Evolutionary conservation across 2,329 filamentous ascomycete species (phyloP).

Genomic region (Gliomastix tumulicola): DNA sequence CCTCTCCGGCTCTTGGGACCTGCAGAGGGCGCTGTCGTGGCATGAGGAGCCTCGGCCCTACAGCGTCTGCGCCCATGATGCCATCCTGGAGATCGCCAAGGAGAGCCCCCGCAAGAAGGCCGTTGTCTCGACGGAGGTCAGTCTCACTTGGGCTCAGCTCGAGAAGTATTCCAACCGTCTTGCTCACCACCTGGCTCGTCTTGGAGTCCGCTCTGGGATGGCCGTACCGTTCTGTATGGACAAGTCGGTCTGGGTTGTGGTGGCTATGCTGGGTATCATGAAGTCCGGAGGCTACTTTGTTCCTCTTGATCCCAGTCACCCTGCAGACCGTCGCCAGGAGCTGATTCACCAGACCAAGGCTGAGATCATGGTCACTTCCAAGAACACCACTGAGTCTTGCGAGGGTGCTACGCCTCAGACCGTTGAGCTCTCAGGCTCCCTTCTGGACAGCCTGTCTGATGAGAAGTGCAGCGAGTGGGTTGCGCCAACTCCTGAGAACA

Average conservation of each 20-base stretch:
- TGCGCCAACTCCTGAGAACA: constrained; percentile 2
- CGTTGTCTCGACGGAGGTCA: background rate
- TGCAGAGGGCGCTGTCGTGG: constrained; percentile 8
- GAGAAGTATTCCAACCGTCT: background rate
- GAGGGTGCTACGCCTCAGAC: background rate
- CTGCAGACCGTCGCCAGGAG: background rate
- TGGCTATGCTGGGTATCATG: constrained; percentile 16
- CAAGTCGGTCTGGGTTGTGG: constrained; percentile 14
- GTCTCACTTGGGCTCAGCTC: background rate
- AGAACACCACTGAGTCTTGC: too few species aligned
- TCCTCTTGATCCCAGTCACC: constrained; percentile 15
- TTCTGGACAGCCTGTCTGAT: background rate
- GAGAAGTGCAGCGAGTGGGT: background rate
- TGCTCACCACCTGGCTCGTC: background rate
- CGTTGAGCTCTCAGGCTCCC: background rate
- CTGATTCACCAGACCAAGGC: constrained; percentile 3
- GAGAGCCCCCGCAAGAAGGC: background rate
- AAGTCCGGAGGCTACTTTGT: constrained; percentile 19
- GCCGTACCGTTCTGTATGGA: constrained; percentile 12
- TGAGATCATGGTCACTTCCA: constrained; percentile 9
- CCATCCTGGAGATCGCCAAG: constrained; percentile 21
- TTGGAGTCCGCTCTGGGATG: background rate
- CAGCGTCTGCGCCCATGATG: background rate
- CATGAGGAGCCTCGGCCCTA: background rate
- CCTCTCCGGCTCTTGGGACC: background rate